Evolutionary conservation across 352 stramenopile genomes (phyloP), one percentile per base, ranked within the genome.

Genomic region (Phytopythium montanum): DNA sequence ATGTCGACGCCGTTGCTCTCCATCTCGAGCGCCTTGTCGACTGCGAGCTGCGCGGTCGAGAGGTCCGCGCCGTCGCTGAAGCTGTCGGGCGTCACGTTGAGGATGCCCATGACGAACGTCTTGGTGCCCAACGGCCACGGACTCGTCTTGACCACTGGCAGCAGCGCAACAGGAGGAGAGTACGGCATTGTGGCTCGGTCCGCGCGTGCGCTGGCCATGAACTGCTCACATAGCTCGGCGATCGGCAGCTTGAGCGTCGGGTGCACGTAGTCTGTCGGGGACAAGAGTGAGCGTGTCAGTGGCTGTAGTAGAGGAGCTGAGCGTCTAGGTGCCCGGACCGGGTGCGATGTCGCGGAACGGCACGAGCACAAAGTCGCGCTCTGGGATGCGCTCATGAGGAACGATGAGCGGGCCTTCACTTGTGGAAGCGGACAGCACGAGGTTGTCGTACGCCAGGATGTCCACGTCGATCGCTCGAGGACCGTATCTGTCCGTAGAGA

Each of bases 41-140:
- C 79, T 5, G 96, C 92, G 18, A 60, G 42, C 25, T 88, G 70
- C 7, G 65, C 64, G 2, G 68, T 83, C 19, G 61, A 46, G 12
- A 87, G 46, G 19, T 88, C 72, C 3, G 67, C 71, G 3, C 72
- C 65, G 39, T 88, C 82, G 74, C 93, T 98, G 64, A 99, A 99
- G 68, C 91, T 98, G 72, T 99, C 97, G 12, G 97, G 97, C 19
- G 97, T 99, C n/a, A 98, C 86, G 76, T 99, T 99, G 7, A 99
- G 61, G 68, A 99, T 99, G 31, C 97, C 97, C 97, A 99, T 99
- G 49, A 99, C 85, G 33, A 82, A 90, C 6, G 85, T 92, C 56
- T 92, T 91, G n/a, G 54, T 64, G 7, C 71, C 73, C 10, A 92
- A 56, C 13, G 59, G 58, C 75, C 76, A 87, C 8, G 75, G 75